These are phyloP conservation scores for Centrapalus pauciflorus DNA, from an alignment of 129 eudicot genomes.

Conservation along the genomic window DNA sequence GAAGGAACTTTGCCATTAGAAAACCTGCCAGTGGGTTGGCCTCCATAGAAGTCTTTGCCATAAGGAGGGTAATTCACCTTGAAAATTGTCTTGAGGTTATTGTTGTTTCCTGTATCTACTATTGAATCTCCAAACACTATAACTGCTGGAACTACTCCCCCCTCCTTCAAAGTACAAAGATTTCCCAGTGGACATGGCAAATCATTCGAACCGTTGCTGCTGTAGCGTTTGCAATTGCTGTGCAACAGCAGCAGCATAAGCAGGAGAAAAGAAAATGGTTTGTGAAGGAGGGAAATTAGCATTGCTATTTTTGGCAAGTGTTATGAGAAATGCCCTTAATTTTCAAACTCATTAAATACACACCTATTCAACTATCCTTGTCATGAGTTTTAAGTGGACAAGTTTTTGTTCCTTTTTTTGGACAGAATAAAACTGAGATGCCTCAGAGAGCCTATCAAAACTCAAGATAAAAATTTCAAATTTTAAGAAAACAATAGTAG, in stretches of 20 bases:
- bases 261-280: slow-evolving; percentile 5
- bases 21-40: slow-evolving; percentile 79
- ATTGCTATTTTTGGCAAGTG: slow-evolving; percentile 22
- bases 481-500: too few species aligned
- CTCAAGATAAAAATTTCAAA: too few species aligned
- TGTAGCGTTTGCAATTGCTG: not conserved
- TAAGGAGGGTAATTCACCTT: slow-evolving; percentile 83
- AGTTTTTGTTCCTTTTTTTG: too few species aligned
- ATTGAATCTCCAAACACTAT: slow-evolving; percentile 75
- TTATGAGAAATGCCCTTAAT: slow-evolving; percentile 4
- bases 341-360: slow-evolving; percentile 16
- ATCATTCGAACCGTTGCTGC: slow-evolving; percentile 9
- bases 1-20: slow-evolving; percentile 85
- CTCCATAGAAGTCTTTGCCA: slow-evolving; percentile 73
- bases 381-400: slow-evolving; percentile 18
- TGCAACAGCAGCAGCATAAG: slow-evolving; percentile 14
- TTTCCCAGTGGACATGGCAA: not conserved
- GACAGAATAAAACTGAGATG: too few species aligned
- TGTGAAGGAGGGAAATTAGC: slow-evolving; percentile 5
- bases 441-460: too few species aligned
- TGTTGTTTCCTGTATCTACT: slow-evolving; percentile 81
- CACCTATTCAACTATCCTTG: slow-evolving; percentile 17
- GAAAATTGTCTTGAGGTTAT: slow-evolving; percentile 42
- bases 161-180: not conserved
- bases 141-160: slow-evolving; percentile 55